These are phyloP conservation scores for Thielaviopsis populi DNA, from an alignment of 2,329 filamentous ascomycete genomes.

Conservation along the genomic window DNA sequence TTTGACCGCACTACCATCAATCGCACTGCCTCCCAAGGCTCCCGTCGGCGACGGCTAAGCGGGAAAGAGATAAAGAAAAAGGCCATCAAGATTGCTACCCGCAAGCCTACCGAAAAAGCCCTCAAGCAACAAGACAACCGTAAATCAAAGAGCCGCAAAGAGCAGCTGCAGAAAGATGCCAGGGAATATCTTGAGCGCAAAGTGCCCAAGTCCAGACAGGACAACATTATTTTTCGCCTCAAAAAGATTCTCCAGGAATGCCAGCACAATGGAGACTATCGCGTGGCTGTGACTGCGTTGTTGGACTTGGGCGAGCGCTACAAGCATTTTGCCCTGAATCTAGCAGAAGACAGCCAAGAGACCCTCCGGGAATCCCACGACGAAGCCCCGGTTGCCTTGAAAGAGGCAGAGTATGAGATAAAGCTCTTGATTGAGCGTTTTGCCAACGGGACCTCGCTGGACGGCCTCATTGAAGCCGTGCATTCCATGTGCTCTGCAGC, in stretches of 20 bases:
- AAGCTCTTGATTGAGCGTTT: slow-evolving; percentile 87
- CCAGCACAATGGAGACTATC: slow-evolving; percentile 88
- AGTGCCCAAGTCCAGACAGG: slow-evolving; percentile 80
- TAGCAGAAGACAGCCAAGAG: slow-evolving; percentile 49
- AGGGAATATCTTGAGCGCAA: slow-evolving; percentile 71
- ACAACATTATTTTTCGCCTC: slow-evolving; percentile 79
- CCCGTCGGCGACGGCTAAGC: neutral
- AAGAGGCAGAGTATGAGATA: slow-evolving; percentile 62
- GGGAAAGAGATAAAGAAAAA: neutral
- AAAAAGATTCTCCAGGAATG: slow-evolving; percentile 98
- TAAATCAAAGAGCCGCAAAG: slow-evolving; percentile 30
- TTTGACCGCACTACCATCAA: slow-evolving; percentile 30
- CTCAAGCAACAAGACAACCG: slow-evolving; percentile 21
- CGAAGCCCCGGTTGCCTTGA: slow-evolving; percentile 42
- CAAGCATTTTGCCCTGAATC: slow-evolving; percentile 51
- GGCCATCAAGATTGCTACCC: slow-evolving; percentile 30
- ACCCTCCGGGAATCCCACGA: slow-evolving; percentile 51
- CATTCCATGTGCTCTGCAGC: slow-evolving; percentile 76
- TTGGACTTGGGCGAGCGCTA: slow-evolving; percentile 76
- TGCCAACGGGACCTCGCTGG: slow-evolving; percentile 80
- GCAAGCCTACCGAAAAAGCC: slow-evolving; percentile 38
- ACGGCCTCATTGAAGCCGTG: slow-evolving; percentile 74
- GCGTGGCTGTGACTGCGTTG: slow-evolving; percentile 77
- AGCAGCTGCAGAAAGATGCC: slow-evolving; percentile 34
- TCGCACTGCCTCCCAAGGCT: slow-evolving; percentile 19